Base-by-base conservation (phyloP, 225 moss, liverwort and hornwort species). In the Sphagnum contortum region DNA sequence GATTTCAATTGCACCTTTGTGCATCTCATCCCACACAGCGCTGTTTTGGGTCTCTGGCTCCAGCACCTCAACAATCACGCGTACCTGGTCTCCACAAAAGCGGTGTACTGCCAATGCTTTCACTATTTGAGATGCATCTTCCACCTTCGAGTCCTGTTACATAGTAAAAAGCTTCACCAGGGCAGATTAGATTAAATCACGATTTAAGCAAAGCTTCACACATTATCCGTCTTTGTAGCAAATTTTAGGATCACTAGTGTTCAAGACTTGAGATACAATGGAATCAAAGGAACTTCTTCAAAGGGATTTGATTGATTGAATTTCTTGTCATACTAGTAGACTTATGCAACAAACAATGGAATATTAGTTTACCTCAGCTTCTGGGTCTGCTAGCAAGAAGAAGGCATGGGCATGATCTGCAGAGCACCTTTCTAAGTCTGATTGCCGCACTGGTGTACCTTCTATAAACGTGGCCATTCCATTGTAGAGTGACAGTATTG, bases 401-500 rank as follows among this genome's bases (percentile, higher is more conserved):
- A 94, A 91, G 3, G 89, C 91, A 61, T 87, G 65, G 48, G 91
- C 94, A 68, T 75, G 81, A 29, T 72, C 73, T 4, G 94, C 94
- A 75, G 65, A 83, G 6, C 91, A 85, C 76, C 94, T 85, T 55
- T 63, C 58, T 50, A 94, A 77, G 70, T 91, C 91, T 70, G 79
- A 48, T 60, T 83, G 80, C 45, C 77, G 85, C 63, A 87, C 85
- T 44, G 94, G 94, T 64, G 94, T 89, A 4, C 94, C 94, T 76
- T 91, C 91, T 57, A 94, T 91, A 62, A 94, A 94, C 70, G 86
- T 85, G 68, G 89, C 94, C 63, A 87, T 71, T 47, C 87, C 94
- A 75, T 89, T 48, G 57, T 94, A 94, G 3, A 91, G 73, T 59
- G 87, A 70, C 55, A 91, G 67, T 12, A 89, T 53, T 57, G 85